phyloP scores from a whole-genome alignment of 306 rosid genomes.

The Glycyrrhiza uralensis region DNA sequence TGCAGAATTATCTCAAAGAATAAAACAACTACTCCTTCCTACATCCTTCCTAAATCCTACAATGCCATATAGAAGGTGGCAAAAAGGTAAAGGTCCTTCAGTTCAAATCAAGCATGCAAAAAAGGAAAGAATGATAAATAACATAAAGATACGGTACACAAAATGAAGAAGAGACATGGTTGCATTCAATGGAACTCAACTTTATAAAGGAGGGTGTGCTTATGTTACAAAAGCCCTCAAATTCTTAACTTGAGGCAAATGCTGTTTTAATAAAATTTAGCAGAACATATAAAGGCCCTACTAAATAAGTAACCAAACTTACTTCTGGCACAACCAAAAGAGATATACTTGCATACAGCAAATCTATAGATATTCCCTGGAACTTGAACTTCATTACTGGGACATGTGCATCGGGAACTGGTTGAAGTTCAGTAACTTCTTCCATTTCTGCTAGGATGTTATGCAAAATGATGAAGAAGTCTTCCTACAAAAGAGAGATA shows the following conservation, averaged over 20 bases:
- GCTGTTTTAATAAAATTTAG: background rate
- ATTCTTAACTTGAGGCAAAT: background rate
- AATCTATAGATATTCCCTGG: slow-evolving; percentile 85
- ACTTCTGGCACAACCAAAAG: slow-evolving; percentile 89
- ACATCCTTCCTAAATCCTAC: background rate
- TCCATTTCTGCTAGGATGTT: slow-evolving; percentile 73
- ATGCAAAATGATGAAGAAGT: slow-evolving; percentile 77
- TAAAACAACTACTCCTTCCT: background rate
- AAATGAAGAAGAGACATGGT: background rate
- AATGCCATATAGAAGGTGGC: background rate
- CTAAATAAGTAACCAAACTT: slow-evolving; percentile 38
- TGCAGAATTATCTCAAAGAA: background rate
- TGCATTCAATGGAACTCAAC: slow-evolving; percentile 1
- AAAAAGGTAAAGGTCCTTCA: background rate
- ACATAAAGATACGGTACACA: background rate
- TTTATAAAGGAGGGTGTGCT: slow-evolving; percentile 5
- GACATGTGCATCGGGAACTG: slow-evolving; percentile 90
- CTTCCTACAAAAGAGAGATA: slow-evolving; percentile 60
- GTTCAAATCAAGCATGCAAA: background rate
- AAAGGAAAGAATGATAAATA: background rate
- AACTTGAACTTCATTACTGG: slow-evolving; percentile 98
- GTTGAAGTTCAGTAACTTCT: slow-evolving; percentile 92
- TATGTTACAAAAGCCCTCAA: slow-evolving; percentile 1
- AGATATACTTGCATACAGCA: slow-evolving; percentile 90
- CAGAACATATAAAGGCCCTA: slow-evolving; percentile 17